Evolutionary conservation across 495 filamentous ascomycete species (phyloP).

Genomic region (Penicillium paradoxum): DNA sequence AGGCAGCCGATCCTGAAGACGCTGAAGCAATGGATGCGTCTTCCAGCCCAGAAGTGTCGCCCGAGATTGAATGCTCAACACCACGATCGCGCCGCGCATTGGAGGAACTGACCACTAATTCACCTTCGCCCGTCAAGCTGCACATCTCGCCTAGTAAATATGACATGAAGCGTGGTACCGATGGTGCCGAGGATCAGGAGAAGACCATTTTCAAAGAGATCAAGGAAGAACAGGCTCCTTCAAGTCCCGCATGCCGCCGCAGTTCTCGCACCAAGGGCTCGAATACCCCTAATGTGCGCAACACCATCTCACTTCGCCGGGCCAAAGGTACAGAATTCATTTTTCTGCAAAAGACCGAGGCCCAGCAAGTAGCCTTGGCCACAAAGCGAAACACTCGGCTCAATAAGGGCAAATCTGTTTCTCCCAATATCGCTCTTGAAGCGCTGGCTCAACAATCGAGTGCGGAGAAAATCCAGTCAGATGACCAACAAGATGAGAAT

Average conservation of each 20-base stretch:
- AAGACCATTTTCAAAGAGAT: slow-evolving; percentile 16
- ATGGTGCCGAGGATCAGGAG: slow-evolving; percentile 11
- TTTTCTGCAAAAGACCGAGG: slow-evolving; percentile 52
- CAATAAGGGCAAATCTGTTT: slow-evolving; percentile 51
- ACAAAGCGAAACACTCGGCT: slow-evolving; percentile 54
- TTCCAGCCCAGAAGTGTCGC: slow-evolving; percentile 18
- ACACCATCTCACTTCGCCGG: slow-evolving; percentile 51
- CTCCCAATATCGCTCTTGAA: slow-evolving; percentile 44
- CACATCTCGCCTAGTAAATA: slow-evolving; percentile 29
- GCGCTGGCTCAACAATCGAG: slow-evolving; percentile 30
- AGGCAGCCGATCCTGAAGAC: slow-evolving; percentile 28
- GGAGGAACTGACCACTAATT: slow-evolving; percentile 50
- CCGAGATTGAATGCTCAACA: slow-evolving; percentile 28
- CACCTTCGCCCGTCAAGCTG: slow-evolving; percentile 46
- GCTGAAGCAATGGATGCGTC: slow-evolving; percentile 13
- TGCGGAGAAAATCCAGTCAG: neutral
- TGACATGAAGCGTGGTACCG: slow-evolving; percentile 5
- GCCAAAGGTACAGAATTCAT: slow-evolving; percentile 52
- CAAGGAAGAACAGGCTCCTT: slow-evolving; percentile 20
- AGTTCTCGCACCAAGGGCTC: slow-evolving; percentile 38
- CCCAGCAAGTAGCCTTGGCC: slow-evolving; percentile 50
- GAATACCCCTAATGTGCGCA: slow-evolving; percentile 34
- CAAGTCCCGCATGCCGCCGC: slow-evolving; percentile 35
- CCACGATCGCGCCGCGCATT: slow-evolving; percentile 45
- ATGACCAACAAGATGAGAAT: slow-evolving; percentile 6